phyloP scores from a whole-genome alignment of 2,329 filamentous ascomycete species.

The Sporothrix inflata region DNA sequence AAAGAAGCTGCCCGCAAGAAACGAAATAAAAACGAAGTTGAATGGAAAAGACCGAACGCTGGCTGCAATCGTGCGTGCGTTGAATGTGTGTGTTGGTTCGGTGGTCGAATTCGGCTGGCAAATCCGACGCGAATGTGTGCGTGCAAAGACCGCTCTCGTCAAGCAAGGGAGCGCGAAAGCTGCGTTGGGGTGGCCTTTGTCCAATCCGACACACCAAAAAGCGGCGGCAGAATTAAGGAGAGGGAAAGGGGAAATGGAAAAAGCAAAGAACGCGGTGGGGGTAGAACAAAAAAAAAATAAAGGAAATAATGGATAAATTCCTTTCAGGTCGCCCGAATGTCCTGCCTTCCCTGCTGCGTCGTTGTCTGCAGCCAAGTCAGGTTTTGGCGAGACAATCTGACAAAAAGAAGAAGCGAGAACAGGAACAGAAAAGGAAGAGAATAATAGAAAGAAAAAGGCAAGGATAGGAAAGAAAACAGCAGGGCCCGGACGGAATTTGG shows the following conservation, averaged over 20 bases:
- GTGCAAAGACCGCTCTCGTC: slow-evolving; percentile 9
- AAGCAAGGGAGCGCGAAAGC: slow-evolving; percentile 25
- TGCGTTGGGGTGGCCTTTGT: slow-evolving; percentile 20
- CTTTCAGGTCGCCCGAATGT: slow-evolving; percentile 1
- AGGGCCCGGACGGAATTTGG: background rate
- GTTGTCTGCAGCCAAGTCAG: slow-evolving; percentile 1
- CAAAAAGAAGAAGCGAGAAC: background rate
- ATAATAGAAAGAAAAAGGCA: background rate
- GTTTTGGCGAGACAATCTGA: background rate
- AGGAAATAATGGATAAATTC: slow-evolving; percentile 19
- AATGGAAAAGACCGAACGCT: background rate
- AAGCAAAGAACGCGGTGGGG: slow-evolving; percentile 24
- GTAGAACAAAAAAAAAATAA: background rate
- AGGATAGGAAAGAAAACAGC: slow-evolving; percentile 9
- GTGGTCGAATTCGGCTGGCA: slow-evolving; percentile 20
- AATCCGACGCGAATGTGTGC: slow-evolving; percentile 23
- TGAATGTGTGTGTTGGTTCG: slow-evolving; percentile 2
- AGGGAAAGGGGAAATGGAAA: slow-evolving; percentile 24
- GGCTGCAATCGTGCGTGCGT: background rate
- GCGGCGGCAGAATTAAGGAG: slow-evolving; percentile 23
- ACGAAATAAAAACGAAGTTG: slow-evolving; percentile 3
- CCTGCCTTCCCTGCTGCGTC: background rate
- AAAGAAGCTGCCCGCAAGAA: background rate
- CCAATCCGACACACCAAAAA: slow-evolving; percentile 4
- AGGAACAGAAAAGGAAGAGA: background rate